Evolutionary conservation across 768 basidiomycete genomes (phyloP).

Genomic region (Hypholoma fasciculare): DNA sequence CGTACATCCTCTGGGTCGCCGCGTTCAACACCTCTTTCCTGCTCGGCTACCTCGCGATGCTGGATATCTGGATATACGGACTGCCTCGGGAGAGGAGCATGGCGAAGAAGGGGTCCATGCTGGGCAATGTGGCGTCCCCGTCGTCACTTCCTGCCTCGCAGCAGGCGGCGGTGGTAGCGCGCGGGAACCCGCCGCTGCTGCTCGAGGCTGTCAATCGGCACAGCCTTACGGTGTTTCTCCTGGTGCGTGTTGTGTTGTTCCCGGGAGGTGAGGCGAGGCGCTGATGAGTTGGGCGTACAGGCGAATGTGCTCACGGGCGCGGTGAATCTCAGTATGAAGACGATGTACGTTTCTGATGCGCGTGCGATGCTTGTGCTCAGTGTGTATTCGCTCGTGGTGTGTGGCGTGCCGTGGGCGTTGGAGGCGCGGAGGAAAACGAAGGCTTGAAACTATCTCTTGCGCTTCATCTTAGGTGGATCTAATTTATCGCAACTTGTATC

Average conservation of each 20-base stretch:
- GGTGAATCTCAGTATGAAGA: slow-evolving; percentile 75
- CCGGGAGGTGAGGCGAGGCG: neutral
- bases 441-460: neutral
- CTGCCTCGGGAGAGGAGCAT: slow-evolving; percentile 18
- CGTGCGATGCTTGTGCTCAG: slow-evolving; percentile 63
- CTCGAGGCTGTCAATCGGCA: slow-evolving; percentile 86
- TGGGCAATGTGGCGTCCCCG: neutral
- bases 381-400: slow-evolving; percentile 60
- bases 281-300: slow-evolving; percentile 34
- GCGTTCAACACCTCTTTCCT: slow-evolving; percentile 90
- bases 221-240: slow-evolving; percentile 74
- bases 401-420: slow-evolving; percentile 59
- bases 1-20: slow-evolving; percentile 87
- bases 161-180: neutral
- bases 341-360: slow-evolving; percentile 70
- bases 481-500: neutral
- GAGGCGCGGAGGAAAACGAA: neutral
- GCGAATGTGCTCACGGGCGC: slow-evolving; percentile 87
- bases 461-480: neutral
- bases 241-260: slow-evolving; percentile 49
- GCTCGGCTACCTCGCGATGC: slow-evolving; percentile 71
- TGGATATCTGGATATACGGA: slow-evolving; percentile 66
- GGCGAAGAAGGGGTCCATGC: neutral
- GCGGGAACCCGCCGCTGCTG: slow-evolving; percentile 44
- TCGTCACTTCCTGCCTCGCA: neutral